Conservation (phyloP, 2,329 filamentous ascomycete species). For the Calonectria honghensis region DNA sequence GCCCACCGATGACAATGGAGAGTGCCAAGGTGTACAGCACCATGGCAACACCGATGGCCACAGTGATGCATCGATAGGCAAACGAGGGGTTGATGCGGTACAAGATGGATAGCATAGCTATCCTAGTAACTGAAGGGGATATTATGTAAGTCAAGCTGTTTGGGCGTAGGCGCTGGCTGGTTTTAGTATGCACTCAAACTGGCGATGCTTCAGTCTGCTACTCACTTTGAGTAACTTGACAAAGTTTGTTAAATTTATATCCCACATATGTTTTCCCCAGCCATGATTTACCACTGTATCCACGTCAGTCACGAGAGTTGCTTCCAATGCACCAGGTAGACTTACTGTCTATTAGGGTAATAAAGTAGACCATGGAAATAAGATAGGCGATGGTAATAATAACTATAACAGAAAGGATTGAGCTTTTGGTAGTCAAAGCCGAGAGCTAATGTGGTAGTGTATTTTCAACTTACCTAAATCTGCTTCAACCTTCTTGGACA, state of each 20-base stretch:
- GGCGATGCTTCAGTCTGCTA: too few relatives aligned
- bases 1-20: neutral
- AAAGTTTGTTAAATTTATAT: slow-evolving; percentile 6
- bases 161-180: neutral
- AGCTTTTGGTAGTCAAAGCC: neutral
- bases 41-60: neutral
- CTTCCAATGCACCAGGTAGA: too few relatives aligned
- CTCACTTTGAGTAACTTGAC: neutral
- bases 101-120: slow-evolving; percentile 19
- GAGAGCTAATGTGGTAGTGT: too few relatives aligned
- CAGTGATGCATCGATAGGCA: neutral
- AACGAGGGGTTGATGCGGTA: slow-evolving; percentile 18
- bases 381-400: slow-evolving; percentile 4
- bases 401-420: neutral
- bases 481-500: slow-evolving; percentile 1
- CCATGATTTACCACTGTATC: slow-evolving; percentile 4
- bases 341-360: slow-evolving; percentile 1
- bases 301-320: neutral
- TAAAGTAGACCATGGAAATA: slow-evolving; percentile 3
- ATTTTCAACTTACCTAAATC: slow-evolving; percentile 12
- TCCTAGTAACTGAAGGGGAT: slow-evolving; percentile 7
- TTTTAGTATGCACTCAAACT: neutral
- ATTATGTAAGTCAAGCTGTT: slow-evolving; percentile 4
- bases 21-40: neutral
- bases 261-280: slow-evolving; percentile 21